Base-by-base conservation (phyloP, 148 eudicot genomes). In the Chenopodium berlandieri region DNA sequence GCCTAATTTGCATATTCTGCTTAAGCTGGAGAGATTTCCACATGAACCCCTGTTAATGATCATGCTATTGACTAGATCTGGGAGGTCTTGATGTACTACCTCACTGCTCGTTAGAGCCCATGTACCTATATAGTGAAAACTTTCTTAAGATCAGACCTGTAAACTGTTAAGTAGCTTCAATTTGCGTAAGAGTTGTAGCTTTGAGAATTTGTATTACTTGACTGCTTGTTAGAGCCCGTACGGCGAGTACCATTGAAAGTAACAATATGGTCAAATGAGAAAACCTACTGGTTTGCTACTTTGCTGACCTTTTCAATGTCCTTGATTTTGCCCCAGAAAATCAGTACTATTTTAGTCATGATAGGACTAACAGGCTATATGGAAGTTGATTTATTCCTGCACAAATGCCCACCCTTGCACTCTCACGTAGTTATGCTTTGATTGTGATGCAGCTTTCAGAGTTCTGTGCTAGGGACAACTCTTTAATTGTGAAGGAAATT, bases 391-490 rank as follows among this genome's bases (percentile, higher is more conserved):
- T 44, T 32, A 17, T 48, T 40, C 74, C 40, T 37, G 34, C 14
- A 46, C 30, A 11, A 23, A 75, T 75, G 47, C 75, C 32, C 1
- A 19, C 58, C 63, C 14, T 79, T 32, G 73, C 16, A 79, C 70
- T 73, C 82, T 62, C 44, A 40, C 44, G 44, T 40, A 40, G 0
- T 40, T 50, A 37, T 77, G 40, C 46, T 82, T 81, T 40, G 16
- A 71, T 47, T 77, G 73, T 87, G 85, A 71, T 85, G 64, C 90
- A 91, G 98, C 87, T 92, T 58, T 91, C 97, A 9, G 94, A 92
- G 85, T 93, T 95, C 82, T 95, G 97, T 86, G 90, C 91, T 16
- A 88, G 80, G 84, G 97, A 92, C 81, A 88, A 90, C 89, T 91
- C 97, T 46, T 87, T 92, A 73, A 84, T 87, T 23, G 92, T 95